Evolutionary conservation across 805 yeast species (phyloP).

Genomic region (Starmera pachycereana): DNA sequence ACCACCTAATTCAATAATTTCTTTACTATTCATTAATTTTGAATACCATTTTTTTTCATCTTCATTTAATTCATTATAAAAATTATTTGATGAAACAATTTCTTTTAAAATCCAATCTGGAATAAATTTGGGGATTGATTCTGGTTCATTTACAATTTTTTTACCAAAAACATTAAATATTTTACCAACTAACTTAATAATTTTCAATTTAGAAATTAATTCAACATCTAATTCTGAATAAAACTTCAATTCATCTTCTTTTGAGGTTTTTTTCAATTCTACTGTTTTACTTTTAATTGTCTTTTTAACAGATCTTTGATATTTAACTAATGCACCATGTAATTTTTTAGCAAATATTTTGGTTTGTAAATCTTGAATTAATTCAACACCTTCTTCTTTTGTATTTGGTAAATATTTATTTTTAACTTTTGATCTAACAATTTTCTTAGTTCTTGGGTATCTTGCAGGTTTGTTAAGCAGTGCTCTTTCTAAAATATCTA

Average conservation of each 20-base stretch:
- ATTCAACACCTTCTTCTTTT: constrained; percentile 31
- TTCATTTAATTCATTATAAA: constrained; percentile 27
- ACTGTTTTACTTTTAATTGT: constrained; percentile 11
- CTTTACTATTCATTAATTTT: constrained; percentile 34
- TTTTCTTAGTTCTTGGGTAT: constrained; percentile 32
- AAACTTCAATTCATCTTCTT: constrained; percentile 7
- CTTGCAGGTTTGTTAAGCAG: constrained; percentile 34
- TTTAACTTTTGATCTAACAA: constrained; percentile 31
- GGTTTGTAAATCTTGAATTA: constrained; percentile 34
- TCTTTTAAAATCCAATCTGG: constrained; percentile 16
- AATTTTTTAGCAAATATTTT: constrained; percentile 39
- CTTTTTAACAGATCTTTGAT: constrained; percentile 28
- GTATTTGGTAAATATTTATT: constrained; percentile 30
- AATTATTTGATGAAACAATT: constrained; percentile 18
- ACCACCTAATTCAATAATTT: constrained; percentile 35
- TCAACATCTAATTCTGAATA: constrained; percentile 16
- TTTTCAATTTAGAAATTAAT: constrained; percentile 12
- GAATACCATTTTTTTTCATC: constrained; percentile 20
- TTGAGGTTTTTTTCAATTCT: constrained; percentile 2
- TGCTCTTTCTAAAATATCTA: constrained; percentile 46
- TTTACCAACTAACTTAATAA: constrained; percentile 10
- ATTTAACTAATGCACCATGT: constrained; percentile 32
- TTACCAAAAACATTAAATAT: constrained; percentile 9
- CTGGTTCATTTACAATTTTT: constrained; percentile 7
- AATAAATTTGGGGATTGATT: constrained; percentile 18